Evolutionary conservation across 306 rosid genomes (phyloP).

Genomic region (Acmispon strigosus): DNA sequence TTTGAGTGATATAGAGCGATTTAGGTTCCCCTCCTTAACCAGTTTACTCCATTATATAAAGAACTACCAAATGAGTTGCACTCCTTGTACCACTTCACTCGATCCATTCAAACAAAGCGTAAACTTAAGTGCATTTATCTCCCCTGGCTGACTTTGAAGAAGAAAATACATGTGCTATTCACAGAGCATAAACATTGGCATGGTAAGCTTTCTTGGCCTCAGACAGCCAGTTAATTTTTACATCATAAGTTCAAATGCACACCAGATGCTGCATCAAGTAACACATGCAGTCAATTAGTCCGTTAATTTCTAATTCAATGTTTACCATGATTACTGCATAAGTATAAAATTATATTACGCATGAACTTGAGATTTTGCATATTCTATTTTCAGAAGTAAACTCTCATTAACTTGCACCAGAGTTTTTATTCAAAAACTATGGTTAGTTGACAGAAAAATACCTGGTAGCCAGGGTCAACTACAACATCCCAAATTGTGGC

Average conservation of each 20-base stretch:
- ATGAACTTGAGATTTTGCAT: not conserved
- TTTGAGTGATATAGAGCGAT: not conserved
- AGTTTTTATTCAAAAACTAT: slow-evolving; percentile 6
- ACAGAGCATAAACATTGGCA: not conserved
- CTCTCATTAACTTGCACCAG: not conserved
- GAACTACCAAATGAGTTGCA: not conserved
- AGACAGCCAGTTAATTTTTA: not conserved
- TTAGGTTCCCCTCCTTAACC: too few relatives aligned
- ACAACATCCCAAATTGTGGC: slow-evolving; percentile 99
- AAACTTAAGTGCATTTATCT: not conserved
- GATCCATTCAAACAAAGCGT: not conserved
- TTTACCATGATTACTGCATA: not conserved
- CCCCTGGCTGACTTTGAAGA: not conserved
- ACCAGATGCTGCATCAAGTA: not conserved
- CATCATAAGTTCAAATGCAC: not conserved
- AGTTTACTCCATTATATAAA: not conserved
- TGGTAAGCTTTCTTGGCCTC: not conserved
- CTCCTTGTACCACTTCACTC: not conserved
- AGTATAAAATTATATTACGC: not conserved
- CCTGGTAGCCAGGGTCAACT: slow-evolving; percentile 93
- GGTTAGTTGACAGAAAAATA: slow-evolving; percentile 23
- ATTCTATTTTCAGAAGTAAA: slow-evolving; percentile 4
- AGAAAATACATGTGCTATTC: not conserved
- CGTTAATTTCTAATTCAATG: not conserved
- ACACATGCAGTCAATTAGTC: not conserved